Percentiles rank a stretch among this genome's conserved stretches.
phyloP scores from a whole-genome alignment of 306 rosid genomes.

The Hylodesmum podocarpum region DNA sequence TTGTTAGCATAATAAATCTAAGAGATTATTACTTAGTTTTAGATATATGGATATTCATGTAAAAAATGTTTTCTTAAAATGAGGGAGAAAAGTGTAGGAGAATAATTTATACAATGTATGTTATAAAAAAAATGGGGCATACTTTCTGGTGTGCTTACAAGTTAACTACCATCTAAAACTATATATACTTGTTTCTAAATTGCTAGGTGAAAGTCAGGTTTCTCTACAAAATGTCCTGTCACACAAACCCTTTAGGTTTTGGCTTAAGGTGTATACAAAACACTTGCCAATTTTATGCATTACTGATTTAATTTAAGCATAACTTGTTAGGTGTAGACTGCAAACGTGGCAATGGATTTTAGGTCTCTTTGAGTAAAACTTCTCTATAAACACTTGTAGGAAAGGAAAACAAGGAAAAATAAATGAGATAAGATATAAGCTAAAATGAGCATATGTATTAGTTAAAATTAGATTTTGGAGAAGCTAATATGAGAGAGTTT shows the following conservation, averaged over 20 bases:
- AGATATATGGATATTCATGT: background rate
- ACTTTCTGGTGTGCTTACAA: background rate
- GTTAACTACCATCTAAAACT: background rate
- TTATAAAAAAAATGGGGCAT: background rate
- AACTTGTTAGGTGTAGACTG: too few species aligned
- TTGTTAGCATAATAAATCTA: background rate
- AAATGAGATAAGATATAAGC: too few species aligned
- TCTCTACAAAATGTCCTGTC: background rate
- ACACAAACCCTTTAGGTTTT: background rate
- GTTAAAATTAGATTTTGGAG: too few species aligned
- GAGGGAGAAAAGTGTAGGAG: background rate
- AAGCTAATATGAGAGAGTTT: too few species aligned
- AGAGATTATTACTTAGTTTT: background rate
- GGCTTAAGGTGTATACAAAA: background rate
- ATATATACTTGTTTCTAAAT: background rate
- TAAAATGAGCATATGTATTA: too few species aligned
- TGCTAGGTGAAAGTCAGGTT: background rate
- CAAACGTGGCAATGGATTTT: too few species aligned
- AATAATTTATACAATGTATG: background rate
- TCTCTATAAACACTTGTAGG: too few species aligned
- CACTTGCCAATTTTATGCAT: background rate
- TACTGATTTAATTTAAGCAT: too few species aligned
- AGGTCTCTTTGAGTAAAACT: too few species aligned
- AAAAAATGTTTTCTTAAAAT: background rate
- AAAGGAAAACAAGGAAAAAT: too few species aligned